These are phyloP conservation scores for Ogataea glucozyma DNA, from an alignment of 805 yeast species.

Conservation along the genomic window DNA sequence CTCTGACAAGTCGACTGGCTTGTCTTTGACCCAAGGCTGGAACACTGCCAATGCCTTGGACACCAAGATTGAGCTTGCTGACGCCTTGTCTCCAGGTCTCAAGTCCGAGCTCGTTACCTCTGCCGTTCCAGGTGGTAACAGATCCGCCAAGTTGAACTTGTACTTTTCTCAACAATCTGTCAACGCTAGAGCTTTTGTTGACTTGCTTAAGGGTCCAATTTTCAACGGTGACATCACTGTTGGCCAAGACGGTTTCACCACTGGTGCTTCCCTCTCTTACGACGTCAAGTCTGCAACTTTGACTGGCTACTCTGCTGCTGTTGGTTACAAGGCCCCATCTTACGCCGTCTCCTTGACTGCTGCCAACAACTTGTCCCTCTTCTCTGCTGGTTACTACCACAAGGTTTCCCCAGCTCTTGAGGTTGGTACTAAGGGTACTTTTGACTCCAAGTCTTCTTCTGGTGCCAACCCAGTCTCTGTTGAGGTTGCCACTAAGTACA, in stretches of 20 bases:
- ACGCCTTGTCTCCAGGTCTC: conserved; percentile 91
- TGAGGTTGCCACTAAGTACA: conserved; percentile 95
- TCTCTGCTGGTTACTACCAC: conserved; percentile 97
- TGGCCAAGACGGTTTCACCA: conserved; percentile 94
- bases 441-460: conserved; percentile 78
- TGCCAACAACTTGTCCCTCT: conserved; percentile 81
- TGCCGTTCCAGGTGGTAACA: conserved; percentile 80
- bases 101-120: conserved; percentile 89
- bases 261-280: conserved; percentile 96
- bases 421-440: conserved; percentile 97
- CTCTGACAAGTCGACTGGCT: conserved; percentile 88
- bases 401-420: conserved; percentile 86
- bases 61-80: conserved; percentile 91
- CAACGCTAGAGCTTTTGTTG: conserved; percentile 93
- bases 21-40: conserved; percentile 97
- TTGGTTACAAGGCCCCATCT: conserved; percentile 87
- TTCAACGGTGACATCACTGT: conserved; percentile 94
- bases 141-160: conserved; percentile 87
- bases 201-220: conserved; percentile 91
- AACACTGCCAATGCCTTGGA: conserved; percentile 87
- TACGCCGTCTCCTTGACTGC: conserved; percentile 86
- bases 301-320: conserved; percentile 89
- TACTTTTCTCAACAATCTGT: conserved; percentile 91
- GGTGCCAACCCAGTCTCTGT: conserved; percentile 80
- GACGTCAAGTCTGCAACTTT: conserved; percentile 91